Evolutionary conservation across 352 stramenopile genomes (phyloP).

Genomic region (Phytopythium vexans): DNA sequence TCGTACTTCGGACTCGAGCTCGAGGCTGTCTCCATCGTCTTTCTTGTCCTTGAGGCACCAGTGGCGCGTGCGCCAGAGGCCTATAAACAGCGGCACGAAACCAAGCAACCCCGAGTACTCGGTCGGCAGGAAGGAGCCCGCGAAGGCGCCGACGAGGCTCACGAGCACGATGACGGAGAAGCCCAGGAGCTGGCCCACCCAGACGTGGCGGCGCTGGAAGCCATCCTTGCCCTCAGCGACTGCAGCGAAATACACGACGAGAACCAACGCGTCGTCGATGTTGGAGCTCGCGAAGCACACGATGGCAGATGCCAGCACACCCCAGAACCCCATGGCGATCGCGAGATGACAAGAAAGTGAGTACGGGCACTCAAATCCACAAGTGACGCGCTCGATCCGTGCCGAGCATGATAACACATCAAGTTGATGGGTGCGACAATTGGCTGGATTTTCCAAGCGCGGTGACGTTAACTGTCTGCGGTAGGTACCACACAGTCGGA

Average conservation of each 20-base stretch:
- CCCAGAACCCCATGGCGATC: slow-evolving; percentile 7
- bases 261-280: slow-evolving; percentile 13
- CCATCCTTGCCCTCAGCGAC: slow-evolving; percentile 32
- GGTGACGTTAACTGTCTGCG: no score
- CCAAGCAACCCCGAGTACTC: slow-evolving; percentile 6
- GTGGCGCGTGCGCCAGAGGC: slow-evolving; percentile 5
- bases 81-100: slow-evolving; percentile 7
- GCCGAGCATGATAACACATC: no score
- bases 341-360: no score
- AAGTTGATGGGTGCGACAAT: no score
- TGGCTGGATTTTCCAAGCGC: no score
- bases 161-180: slow-evolving; percentile 81
- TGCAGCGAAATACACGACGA: slow-evolving; percentile 16
- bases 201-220: slow-evolving; percentile 70
- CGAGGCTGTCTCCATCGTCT: not conserved
- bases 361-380: no score
- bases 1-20: not conserved
- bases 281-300: slow-evolving; percentile 16
- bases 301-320: slow-evolving; percentile 8
- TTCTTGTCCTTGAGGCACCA: slow-evolving; percentile 4
- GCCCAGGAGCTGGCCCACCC: slow-evolving; percentile 73
- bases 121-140: slow-evolving; percentile 6
- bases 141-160: slow-evolving; percentile 23
- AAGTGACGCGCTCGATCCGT: no score
- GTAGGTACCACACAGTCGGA: no score